Percentiles rank a stretch among this genome's conserved stretches.
These are phyloP conservation scores for Beauveria rudraprayagi DNA, from an alignment of 2,329 filamentous ascomycete species.

Conservation along the genomic window DNA sequence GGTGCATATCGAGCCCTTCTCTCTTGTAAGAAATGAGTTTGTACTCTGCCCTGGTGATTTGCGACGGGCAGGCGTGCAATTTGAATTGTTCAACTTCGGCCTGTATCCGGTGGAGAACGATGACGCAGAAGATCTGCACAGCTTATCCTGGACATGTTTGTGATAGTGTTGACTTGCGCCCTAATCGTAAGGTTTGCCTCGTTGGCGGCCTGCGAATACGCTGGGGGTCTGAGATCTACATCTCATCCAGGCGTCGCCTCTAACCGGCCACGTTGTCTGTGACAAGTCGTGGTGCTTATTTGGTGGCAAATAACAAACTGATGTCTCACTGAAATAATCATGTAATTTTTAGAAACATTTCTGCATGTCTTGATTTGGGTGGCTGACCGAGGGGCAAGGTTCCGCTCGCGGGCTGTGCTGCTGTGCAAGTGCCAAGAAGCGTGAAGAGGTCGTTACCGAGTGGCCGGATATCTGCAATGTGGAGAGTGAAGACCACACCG, in stretches of 20 bases:
- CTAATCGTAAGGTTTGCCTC: neutral
- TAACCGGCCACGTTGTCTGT: neutral
- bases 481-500: neutral
- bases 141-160: neutral
- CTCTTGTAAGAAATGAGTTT: neutral
- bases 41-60: neutral
- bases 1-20: neutral
- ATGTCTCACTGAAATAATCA: neutral
- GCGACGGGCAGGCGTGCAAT: neutral
- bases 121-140: neutral
- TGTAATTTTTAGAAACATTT: conserved; percentile 4
- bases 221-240: neutral
- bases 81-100: neutral
- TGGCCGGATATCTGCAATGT: neutral
- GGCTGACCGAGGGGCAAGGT: neutral
- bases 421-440: neutral
- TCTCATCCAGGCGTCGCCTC: neutral
- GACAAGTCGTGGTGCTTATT: neutral
- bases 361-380: neutral
- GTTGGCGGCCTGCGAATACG: neutral
- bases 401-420: neutral
- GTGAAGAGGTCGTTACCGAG: neutral
- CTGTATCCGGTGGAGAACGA: too few relatives aligned
- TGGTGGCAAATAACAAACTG: neutral
- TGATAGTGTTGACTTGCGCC: neutral